A percentile compares a stretch with the other conserved stretches of the same genome.
phyloP scores from a whole-genome alignment of 805 yeast species.

The Metschnikowia dekortorum region DNA sequence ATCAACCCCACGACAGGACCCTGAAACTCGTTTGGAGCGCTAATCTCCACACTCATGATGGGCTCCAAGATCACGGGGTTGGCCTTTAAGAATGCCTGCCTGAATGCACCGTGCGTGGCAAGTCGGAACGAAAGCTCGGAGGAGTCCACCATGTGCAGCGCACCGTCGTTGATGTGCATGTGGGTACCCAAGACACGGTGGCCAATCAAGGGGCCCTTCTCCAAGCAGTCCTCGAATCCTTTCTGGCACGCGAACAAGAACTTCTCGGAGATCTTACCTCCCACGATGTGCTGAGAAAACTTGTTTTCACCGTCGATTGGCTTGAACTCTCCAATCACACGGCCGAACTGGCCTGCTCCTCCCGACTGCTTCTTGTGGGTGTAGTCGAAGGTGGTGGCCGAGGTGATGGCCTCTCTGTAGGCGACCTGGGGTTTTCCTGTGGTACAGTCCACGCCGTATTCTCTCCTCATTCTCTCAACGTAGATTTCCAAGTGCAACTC shows the following conservation, averaged over 20 bases:
- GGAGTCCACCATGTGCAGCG: constrained; percentile 94
- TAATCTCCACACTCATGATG: constrained; percentile 87
- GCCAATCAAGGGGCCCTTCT: constrained; percentile 95
- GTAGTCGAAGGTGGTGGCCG: constrained; percentile 76
- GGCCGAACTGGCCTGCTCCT: constrained; percentile 99
- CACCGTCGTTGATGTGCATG: constrained; percentile 96
- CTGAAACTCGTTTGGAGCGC: constrained; percentile 96
- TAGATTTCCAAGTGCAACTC: constrained; percentile 95
- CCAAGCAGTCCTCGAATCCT: constrained; percentile 92
- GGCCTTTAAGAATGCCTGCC: constrained; percentile 79
- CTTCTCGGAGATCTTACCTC: constrained; percentile 96
- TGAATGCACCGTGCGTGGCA: constrained; percentile 89
- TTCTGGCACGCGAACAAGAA: constrained; percentile 89
- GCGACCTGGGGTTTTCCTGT: constrained; percentile 99
- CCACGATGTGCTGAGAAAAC: constrained; percentile 85
- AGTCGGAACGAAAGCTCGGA: constrained; percentile 92
- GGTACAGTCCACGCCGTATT: constrained; percentile 89
- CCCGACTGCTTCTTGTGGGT: constrained; percentile 98
- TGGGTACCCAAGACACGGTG: constrained; percentile 88
- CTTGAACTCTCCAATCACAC: constrained; percentile 80
- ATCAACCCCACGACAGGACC: constrained; percentile 86
- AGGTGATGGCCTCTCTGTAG: constrained; percentile 86
- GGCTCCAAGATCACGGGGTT: constrained; percentile 93
- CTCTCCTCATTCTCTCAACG: constrained; percentile 97
- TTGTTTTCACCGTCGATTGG: constrained; percentile 64